phyloP scores from a whole-genome alignment of 495 filamentous ascomycete species.

The Penicillium roqueforti region DNA sequence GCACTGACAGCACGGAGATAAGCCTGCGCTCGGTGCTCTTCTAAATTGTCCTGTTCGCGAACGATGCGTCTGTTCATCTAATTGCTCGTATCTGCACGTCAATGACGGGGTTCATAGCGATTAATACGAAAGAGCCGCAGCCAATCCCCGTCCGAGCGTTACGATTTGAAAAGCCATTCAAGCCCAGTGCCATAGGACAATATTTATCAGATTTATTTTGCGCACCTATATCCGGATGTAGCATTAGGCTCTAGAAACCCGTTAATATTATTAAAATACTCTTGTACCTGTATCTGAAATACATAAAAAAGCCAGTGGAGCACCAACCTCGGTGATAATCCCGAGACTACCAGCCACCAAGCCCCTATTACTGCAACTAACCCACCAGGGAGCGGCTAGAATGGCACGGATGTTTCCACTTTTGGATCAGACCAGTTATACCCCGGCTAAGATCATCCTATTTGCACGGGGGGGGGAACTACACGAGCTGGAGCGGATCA shows the following conservation, averaged over 20 bases:
- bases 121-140: not conserved
- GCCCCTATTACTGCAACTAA: constrained; percentile 24
- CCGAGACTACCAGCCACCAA: constrained; percentile 19
- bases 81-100: not conserved
- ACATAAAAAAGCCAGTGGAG: constrained; percentile 3
- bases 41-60: not conserved
- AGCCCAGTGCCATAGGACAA: not conserved
- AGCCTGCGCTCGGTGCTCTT: constrained; percentile 2
- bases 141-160: not conserved
- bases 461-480: not conserved
- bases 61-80: constrained; percentile 2
- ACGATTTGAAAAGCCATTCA: too few species aligned
- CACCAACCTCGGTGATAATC: constrained; percentile 22
- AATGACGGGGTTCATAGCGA: not conserved
- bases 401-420: not conserved
- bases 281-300: not conserved
- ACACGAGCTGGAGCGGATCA: not conserved
- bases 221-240: not conserved
- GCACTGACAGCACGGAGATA: constrained; percentile 6
- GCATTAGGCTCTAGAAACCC: not conserved
- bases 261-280: too few species aligned
- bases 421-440: not conserved
- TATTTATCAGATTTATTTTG: not conserved
- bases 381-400: constrained; percentile 7
- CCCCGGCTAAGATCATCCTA: not conserved